Evolutionary conservation across 192 early-diverging fungal species (phyloP), one percentile per base, ranked within the genome.

Genomic region (Blastocladiella britannica): DNA sequence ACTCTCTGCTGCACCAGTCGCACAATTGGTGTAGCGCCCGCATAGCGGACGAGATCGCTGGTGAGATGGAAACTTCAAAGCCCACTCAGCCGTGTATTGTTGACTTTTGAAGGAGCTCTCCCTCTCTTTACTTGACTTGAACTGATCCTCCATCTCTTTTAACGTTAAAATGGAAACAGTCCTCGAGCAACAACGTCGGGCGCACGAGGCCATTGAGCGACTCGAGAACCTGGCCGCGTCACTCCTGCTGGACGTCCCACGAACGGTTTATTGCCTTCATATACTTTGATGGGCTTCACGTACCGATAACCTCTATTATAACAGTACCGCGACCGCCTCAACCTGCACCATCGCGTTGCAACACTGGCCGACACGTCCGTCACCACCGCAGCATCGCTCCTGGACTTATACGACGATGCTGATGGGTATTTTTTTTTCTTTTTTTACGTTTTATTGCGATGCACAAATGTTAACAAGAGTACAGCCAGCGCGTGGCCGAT

Each of bases 281-380:
- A 29, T 0, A 4, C 37, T 47, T 9, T 20, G n/a, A 47, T 47
- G 9, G 37, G 15, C 37, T 20, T 47, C 12, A 47, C 37, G 15
- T 47, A 3, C 37, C 9, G 37, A 1, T 0, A 9, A 20, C 37
- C n/a, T 9, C 15, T 9, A 20, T 25, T 12, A 4, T 53, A 12
- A 4, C 43, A 82, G 65, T 84, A 89, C 70, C 79, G 85, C 55
- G 87, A 92, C 57, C 73, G 78, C 54, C 75, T 97, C 26, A 57
- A 80, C 23, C 80, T 80, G 58, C 85, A 95, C 65, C 89, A 91
- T 60, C 71, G 80, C 26, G 82, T 97, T 25, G 70, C 64, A 63
- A 67, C 66, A 6, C 80, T 79, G 52, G 65, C 86, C 54, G 81
- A 84, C 20, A 73, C 82, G 25, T 86, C 91, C 26, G 80, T 80